Evolutionary conservation across 306 rosid genomes (phyloP), one percentile per base, ranked within the genome.

Genomic region (Hippophae tibetana): DNA sequence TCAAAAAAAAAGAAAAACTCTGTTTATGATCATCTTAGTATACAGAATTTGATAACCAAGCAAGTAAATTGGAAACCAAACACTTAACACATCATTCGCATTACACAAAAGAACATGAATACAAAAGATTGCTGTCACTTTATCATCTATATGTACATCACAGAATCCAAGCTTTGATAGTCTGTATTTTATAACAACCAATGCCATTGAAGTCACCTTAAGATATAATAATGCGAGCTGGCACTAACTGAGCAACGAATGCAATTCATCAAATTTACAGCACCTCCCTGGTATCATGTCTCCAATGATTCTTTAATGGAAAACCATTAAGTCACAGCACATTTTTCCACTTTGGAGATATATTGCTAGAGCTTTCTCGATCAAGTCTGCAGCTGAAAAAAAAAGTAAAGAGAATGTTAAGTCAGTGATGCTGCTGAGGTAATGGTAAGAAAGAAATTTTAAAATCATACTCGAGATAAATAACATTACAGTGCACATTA

Each of bases 81-180:
- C 74, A 76, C 58, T 71, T 69, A 81, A 79, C 78, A 57, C 79
- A 18, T 53, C 49, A 81, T 77, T 81, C 70, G 64, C 56, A 60
- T 78, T 78, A 83, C 87, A 80, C 54, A 66, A 66, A 81, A 81
- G 38, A 81, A 66, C 73, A 76, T 72, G 60, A 78, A 79, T 86
- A 86, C 87, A 86, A 18, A 18, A 71, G 77, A 75, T 74, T 72
- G 76, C 79, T 63, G 75, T 65, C 70, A 73, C 79, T 72, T 76
- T 72, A 69, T 76, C 65, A 81, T 71, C 73, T 64, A 83, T 86
- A 89, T 84, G 83, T 80, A 89, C 95, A 86, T 62, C 73, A 74
- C 79, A 79, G 81, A 80, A 76, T 72, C 83, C 76, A 72, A 72
- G 82, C 80, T 75, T 77, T 74, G 76, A 74, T 45, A 70, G 82